Base-by-base conservation (phyloP, 768 basidiomycete species). In the Hericium erinaceus region DNA sequence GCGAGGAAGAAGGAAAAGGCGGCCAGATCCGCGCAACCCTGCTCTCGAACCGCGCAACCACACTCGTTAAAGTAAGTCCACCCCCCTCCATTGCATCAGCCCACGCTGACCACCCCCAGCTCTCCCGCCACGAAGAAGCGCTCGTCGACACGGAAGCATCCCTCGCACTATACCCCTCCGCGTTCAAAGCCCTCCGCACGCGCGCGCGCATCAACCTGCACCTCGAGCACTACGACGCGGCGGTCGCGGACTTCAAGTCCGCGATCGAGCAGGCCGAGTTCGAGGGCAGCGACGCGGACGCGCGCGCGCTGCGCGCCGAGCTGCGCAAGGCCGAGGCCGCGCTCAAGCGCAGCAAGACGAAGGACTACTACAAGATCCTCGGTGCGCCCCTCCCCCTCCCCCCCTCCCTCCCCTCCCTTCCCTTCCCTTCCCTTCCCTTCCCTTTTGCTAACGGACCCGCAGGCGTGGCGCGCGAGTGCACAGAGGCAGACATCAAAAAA, bases 301-400 rank as follows among this genome's bases (percentile, higher is more conserved):
- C 82, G 33, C 75, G 82, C 10, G 75, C 79, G 20, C 75, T 92
- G 52, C 79, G 74, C 57, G 63, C 66, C 0, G 92, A 95, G 66
- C 74, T 92, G 44, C 84, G 81, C 70, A 89, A 91, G 68, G 91
- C 91, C 0, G 90, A 95, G 70, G 81, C 80, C 3, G 84, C 80
- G 54, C 73, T 93, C 61, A 93, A 92, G 77, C 74, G 87, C 62
- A 91, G 89, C 73, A 93, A 94, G 75, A 85, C 87, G 56, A 93
- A 92, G 72, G 92, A 94, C 66, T 91, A 91, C 66, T 90, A 89
- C 69, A 89, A 89, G 73, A 90, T 90, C 63, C 75, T 91, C 15
- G 77, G 75, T 70, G 50, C 16, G 65, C 38, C 10, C 28, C 28
- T 13, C 39, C 33, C 24, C 48, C 2, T 54, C 3, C 9, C 18